Percentiles rank a stretch among this genome's conserved stretches.
Conservation (phyloP, 805 yeast genomes). For the Saccharomyces jurei region DNA sequence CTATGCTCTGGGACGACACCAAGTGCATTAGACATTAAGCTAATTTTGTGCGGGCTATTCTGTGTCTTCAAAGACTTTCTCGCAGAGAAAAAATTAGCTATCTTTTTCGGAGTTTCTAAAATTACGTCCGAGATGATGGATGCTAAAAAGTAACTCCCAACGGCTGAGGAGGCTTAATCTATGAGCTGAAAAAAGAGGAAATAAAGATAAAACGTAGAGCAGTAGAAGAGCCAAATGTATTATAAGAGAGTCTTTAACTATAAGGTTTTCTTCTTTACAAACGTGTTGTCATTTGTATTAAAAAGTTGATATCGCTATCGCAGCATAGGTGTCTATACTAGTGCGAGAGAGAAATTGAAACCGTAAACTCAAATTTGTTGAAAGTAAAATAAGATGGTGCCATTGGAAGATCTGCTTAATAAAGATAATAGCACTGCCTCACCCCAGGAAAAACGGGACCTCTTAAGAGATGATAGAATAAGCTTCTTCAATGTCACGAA, state of each 20-base stretch:
- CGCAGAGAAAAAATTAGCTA: background rate
- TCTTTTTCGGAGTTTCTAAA: background rate
- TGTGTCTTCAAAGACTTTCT: background rate
- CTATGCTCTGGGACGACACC: background rate
- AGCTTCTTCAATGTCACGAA: background rate
- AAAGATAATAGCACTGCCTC: background rate
- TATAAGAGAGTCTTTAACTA: background rate
- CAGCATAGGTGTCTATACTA: background rate
- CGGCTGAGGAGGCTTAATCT: background rate
- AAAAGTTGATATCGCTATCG: background rate
- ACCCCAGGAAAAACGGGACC: background rate
- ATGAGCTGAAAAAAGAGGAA: background rate
- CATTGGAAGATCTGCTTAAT: slow-evolving; percentile 1
- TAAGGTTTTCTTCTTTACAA: background rate
- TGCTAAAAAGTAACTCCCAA: background rate
- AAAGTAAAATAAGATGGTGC: background rate
- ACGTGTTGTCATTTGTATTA: background rate
- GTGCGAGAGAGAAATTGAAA: background rate
- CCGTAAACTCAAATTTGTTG: background rate
- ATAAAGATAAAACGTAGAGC: background rate
- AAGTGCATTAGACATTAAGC: background rate
- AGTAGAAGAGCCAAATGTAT: background rate
- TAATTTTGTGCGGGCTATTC: background rate
- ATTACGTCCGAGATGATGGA: background rate
- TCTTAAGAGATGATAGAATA: background rate